Base-by-base conservation (phyloP, 2,329 filamentous ascomycete genomes). In the Epichloe brachyelytri region DNA sequence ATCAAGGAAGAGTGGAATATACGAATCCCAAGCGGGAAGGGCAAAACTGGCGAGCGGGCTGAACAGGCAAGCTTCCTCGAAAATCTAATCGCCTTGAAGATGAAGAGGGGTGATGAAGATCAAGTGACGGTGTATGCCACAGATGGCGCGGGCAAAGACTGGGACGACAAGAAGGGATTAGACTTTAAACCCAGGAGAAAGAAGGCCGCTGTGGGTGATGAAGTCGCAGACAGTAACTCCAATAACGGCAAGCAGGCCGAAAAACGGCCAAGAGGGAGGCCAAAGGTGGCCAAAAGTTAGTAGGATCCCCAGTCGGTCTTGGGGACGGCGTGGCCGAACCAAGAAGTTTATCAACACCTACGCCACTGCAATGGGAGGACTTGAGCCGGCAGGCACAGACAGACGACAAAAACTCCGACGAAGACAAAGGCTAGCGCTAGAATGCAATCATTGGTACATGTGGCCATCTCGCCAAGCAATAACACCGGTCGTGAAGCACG, bases 71-170 rank as follows among this genome's bases (percentile, higher is more conserved):
- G 73, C 8, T 88, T 88, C 60, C 66, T 88, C 1, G 78, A 85
- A 57, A 78, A 78, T 30, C 60, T 89, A 22, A 83, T 83, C 56
- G 73, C 75, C 12, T 65, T 84, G 48, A 88, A 88, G 64, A 74
- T 73, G 46, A 72, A 73, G 30, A 80, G 74, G 57, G 82, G 82
- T 7, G 82, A 88, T 63, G 71, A 64, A 17, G 85, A 88, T 60
- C 68, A 77, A 15, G 81, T 86, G 26, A 85, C 82, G 0, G 72
- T 83, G 4, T 75, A 78, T 60, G 75, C 77, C 5, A 62, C 65
- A 26, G 70, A 73, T 39, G 71, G 70, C 34, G 60, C 63, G 26
- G 70, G 68, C 33, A 68, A 71, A 47, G 58, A 67, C 43, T 69
- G 68, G 56, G 61, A 70, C 41, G 71, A 74, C 54, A 68, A 66